Conservation (phyloP, 2,329 filamentous ascomycete species). For the Colletotrichum filicis region DNA sequence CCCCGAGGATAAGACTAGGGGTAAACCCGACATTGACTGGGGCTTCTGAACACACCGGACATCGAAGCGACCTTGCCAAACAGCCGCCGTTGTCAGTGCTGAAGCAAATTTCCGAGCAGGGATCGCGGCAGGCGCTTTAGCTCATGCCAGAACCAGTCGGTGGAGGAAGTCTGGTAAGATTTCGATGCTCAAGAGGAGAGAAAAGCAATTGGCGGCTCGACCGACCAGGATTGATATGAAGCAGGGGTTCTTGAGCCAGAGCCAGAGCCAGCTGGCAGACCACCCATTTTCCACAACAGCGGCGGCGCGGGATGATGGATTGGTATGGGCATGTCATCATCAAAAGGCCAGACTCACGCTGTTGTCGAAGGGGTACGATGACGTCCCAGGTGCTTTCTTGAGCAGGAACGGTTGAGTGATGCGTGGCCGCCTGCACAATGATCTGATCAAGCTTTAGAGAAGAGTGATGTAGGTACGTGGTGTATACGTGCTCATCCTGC, state of each 20-base stretch:
- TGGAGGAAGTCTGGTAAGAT: slow-evolving; percentile 11
- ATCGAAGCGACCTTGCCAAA: slow-evolving; percentile 11
- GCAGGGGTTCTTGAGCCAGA: slow-evolving; percentile 1
- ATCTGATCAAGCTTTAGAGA: slow-evolving; percentile 21
- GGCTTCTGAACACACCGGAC: slow-evolving; percentile 1
- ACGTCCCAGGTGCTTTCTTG: slow-evolving; percentile 15
- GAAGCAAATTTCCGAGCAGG: slow-evolving; percentile 27
- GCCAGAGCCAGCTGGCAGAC: slow-evolving; percentile 13
- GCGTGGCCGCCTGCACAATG: slow-evolving; percentile 13
- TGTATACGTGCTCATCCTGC: not conserved
- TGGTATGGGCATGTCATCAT: slow-evolving; percentile 4
- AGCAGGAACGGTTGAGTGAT: not conserved
- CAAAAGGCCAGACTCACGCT: not conserved
- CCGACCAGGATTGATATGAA: slow-evolving; percentile 21
- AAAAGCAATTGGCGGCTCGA: slow-evolving; percentile 3
- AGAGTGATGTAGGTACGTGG: not conserved
- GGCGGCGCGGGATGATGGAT: slow-evolving; percentile 18
- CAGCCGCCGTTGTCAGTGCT: slow-evolving; percentile 4
- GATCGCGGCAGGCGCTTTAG: not conserved
- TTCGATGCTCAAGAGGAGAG: not conserved
- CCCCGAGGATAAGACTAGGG: not conserved
- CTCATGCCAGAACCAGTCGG: slow-evolving; percentile 11
- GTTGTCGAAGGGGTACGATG: not conserved
- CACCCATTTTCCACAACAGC: not conserved
- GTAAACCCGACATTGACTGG: not conserved